Evolutionary conservation across 169 alveolate genomes (phyloP).

Genomic region (Miamiensis avidus): DNA sequence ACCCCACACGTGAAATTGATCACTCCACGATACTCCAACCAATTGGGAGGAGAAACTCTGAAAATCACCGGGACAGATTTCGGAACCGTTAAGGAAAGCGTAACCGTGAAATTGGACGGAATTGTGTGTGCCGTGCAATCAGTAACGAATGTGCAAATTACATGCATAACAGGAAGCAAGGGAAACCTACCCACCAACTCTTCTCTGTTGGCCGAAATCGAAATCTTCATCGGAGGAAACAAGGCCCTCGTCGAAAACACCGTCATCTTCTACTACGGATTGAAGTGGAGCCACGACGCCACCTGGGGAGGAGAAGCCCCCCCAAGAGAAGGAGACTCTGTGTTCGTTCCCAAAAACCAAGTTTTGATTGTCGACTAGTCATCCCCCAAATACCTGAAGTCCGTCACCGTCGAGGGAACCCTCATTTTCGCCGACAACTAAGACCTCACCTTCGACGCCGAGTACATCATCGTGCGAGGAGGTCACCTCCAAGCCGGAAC

Average conservation of each 20-base stretch:
- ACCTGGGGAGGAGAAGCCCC: conserved; percentile 82
- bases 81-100: neutral
- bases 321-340: conserved; percentile 76
- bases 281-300: conserved; percentile 57
- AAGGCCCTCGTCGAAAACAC: neutral
- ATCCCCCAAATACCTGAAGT: conserved; percentile 46
- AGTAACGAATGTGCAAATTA: neutral
- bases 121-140: neutral
- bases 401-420: conserved; percentile 65
- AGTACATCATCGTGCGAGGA: conserved; percentile 59
- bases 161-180: neutral
- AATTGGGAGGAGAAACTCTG: neutral
- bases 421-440: conserved; percentile 49
- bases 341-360: conserved; percentile 63
- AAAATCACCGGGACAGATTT: neutral
- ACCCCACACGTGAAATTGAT: neutral
- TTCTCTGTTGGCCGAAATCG: too few species aligned
- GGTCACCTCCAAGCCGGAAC: conserved; percentile 70
- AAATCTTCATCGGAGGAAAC: neutral
- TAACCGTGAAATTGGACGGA: neutral
- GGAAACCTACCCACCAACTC: neutral
- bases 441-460: conserved; percentile 64
- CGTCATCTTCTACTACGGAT: conserved; percentile 46
- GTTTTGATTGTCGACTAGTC: conserved; percentile 59
- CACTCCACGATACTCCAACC: neutral